These are phyloP conservation scores for Poa annua DNA, from an alignment of 176 grass and related monocot species.

Conservation along the genomic window DNA sequence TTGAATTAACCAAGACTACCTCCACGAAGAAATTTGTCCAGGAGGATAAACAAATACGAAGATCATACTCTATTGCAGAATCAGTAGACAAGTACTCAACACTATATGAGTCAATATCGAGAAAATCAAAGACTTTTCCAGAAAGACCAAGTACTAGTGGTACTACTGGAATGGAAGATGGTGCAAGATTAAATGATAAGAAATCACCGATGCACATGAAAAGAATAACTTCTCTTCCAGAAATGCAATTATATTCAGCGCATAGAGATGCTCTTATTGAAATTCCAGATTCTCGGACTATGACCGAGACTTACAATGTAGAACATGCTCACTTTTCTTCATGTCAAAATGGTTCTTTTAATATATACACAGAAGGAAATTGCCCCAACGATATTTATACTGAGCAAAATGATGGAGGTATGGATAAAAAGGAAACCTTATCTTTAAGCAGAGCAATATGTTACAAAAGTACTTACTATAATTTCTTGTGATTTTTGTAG, in stretches of 20 bases:
- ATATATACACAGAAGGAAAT: conserved; percentile 36
- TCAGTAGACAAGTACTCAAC: conserved; percentile 67
- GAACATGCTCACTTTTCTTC: conserved; percentile 39
- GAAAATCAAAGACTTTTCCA: conserved; percentile 35
- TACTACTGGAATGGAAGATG: conserved; percentile 11
- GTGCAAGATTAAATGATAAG: conserved; percentile 30
- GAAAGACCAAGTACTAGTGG: conserved; percentile 39
- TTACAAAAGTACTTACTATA: neutral
- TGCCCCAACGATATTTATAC: conserved; percentile 33
- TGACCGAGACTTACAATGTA: neutral
- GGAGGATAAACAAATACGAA: conserved; percentile 53
- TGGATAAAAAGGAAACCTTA: neutral
- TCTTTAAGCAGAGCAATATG: neutral
- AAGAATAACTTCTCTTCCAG: conserved; percentile 77
- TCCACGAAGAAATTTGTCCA: conserved; percentile 45
- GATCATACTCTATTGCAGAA: conserved; percentile 69
- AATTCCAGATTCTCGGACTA: conserved; percentile 32
- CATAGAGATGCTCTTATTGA: conserved; percentile 39
- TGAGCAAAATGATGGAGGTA: conserved; percentile 44
- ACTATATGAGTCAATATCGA: conserved; percentile 58
- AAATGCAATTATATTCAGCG: conserved; percentile 45
- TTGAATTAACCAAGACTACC: conserved; percentile 36
- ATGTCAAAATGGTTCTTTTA: conserved; percentile 21
- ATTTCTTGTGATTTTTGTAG: conserved; percentile 10
- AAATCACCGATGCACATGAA: conserved; percentile 35